Evolutionary conservation across 768 basidiomycete genomes (phyloP).

Genomic region (Holtermanniella nyarrowii): DNA sequence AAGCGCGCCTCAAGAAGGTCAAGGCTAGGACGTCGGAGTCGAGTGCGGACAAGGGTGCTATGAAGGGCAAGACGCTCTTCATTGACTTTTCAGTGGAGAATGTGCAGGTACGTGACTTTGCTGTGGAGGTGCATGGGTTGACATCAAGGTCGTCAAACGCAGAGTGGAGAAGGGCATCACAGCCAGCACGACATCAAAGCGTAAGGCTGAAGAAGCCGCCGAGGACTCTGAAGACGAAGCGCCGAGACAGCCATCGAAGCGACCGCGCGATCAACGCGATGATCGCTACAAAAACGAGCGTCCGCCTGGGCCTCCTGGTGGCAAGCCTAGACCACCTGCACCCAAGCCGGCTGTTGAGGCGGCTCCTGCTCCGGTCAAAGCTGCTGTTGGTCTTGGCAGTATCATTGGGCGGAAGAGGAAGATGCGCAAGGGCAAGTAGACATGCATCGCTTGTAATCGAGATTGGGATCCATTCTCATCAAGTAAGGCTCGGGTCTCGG

Average conservation of each 20-base stretch:
- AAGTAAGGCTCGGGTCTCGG: too few species aligned
- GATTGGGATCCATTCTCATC: too few species aligned
- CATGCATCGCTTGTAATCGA: too few species aligned
- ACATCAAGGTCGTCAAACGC: constrained; percentile 53
- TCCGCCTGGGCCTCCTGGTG: constrained; percentile 1
- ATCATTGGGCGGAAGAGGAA: constrained; percentile 74
- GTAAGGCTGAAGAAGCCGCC: constrained; percentile 13
- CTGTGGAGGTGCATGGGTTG: background rate
- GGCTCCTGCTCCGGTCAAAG: constrained; percentile 16
- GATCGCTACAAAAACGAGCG: constrained; percentile 22
- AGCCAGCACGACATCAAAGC: too few species aligned
- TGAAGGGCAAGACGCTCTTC: constrained; percentile 52
- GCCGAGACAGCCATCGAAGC: constrained; percentile 23
- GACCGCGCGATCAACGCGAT: constrained; percentile 10
- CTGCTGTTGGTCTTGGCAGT: constrained; percentile 51
- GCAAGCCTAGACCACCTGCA: background rate
- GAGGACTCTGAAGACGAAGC: constrained; percentile 14
- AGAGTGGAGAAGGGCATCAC: constrained; percentile 47
- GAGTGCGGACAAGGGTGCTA: constrained; percentile 35
- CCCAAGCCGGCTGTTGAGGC: constrained; percentile 5
- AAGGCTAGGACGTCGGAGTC: constrained; percentile 49
- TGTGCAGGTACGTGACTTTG: constrained; percentile 48
- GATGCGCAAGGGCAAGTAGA: constrained; percentile 45
- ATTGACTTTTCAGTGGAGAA: constrained; percentile 98
- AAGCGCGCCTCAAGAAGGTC: constrained; percentile 51